These are phyloP conservation scores for Austroboletus niveus DNA, from an alignment of 1,284 basidiomycete genomes.

Conservation along the genomic window DNA sequence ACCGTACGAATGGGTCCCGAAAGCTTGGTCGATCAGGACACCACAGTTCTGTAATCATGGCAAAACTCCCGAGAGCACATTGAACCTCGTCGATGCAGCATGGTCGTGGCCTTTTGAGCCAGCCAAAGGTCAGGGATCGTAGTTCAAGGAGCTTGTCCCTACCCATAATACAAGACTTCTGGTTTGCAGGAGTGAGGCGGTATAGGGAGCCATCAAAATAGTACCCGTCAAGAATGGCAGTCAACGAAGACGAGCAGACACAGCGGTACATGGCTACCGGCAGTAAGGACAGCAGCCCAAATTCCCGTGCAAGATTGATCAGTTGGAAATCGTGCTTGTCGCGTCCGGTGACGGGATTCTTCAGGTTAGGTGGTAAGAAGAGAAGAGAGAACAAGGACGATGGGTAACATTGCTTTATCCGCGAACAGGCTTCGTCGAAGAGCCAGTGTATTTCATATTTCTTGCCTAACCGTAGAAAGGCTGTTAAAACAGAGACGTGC, in stretches of 20 bases:
- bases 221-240: conserved; percentile 25
- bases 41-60: conserved; percentile 22
- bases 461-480: conserved; percentile 26
- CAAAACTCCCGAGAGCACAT: conserved; percentile 21
- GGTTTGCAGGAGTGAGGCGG: conserved; percentile 20
- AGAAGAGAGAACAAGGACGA: conserved; percentile 27
- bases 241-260: conserved; percentile 16
- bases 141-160: conserved; percentile 26
- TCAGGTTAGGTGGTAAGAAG: conserved; percentile 22
- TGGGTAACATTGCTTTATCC: conserved; percentile 25
- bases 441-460: conserved; percentile 28
- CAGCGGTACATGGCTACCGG: conserved; percentile 29
- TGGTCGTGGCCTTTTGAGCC: conserved; percentile 15
- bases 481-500: conserved; percentile 21
- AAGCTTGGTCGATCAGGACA: conserved; percentile 15
- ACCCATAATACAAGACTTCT: conserved; percentile 27
- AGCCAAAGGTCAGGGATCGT: conserved; percentile 18
- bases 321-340: conserved; percentile 28
- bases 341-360: conserved; percentile 18
- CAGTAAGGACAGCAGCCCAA: conserved; percentile 21
- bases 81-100: conserved; percentile 21
- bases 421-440: conserved; percentile 23
- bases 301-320: conserved; percentile 27
- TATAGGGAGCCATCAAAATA: conserved; percentile 17
- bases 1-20: conserved; percentile 23